A percentile compares a stretch with the other conserved stretches of the same genome.
Conservation (phyloP, 306 rosid genomes). For the Corylus avellana region DNA sequence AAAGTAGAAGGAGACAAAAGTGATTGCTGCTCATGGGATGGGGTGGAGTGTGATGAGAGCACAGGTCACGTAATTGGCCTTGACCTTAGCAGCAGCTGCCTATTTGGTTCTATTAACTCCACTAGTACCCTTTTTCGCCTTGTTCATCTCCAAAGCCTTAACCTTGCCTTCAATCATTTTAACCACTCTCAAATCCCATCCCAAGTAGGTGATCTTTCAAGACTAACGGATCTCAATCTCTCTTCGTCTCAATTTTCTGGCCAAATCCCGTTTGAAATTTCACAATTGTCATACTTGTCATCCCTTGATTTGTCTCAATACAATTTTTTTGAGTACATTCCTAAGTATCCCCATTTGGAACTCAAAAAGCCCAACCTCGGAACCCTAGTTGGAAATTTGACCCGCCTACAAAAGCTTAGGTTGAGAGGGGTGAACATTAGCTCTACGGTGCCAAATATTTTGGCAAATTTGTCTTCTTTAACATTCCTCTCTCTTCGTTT, state of each 20-base stretch:
- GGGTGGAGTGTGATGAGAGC: background rate
- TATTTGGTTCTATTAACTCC: background rate
- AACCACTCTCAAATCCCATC: background rate
- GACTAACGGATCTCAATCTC: background rate
- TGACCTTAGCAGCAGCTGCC: background rate
- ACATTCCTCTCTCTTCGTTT: rapidly evolving
- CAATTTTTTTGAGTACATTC: no score
- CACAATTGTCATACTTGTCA: background rate
- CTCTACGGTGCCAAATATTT: constrained; percentile 2
- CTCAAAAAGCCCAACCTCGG: background rate
- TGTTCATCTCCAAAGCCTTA: background rate
- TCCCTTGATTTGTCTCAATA: constrained; percentile 12
- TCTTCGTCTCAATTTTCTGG: background rate
- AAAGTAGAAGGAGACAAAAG: background rate
- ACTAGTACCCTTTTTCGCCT: background rate
- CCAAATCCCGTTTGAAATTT: background rate
- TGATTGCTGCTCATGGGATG: background rate
- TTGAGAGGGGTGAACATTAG: background rate
- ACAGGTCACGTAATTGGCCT: background rate
- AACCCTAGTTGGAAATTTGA: constrained; percentile 1
- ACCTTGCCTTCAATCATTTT: background rate
- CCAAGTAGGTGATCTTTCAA: background rate
- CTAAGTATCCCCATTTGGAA: background rate
- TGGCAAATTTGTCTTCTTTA: background rate
- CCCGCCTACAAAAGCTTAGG: constrained; percentile 13